These are phyloP conservation scores for Babesia microti DNA, from an alignment of 169 alveolate genomes.

Conservation along the genomic window DNA sequence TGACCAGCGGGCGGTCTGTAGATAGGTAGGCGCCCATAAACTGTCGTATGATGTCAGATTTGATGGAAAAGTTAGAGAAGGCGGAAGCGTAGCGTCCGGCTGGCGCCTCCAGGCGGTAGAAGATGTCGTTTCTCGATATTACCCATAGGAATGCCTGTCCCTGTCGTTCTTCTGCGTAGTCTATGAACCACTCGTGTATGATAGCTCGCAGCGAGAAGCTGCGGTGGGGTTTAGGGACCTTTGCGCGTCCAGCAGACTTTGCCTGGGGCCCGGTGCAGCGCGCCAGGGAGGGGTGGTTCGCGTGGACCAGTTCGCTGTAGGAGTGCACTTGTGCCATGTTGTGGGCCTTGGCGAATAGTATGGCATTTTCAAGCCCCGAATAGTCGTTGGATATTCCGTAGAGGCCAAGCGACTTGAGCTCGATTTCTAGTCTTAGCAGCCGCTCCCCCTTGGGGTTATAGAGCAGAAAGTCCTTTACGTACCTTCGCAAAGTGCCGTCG, in stretches of 20 bases:
- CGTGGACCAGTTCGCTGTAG: constrained; percentile 3
- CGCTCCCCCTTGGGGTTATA: constrained; percentile 18
- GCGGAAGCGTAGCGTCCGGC: constrained; percentile 14
- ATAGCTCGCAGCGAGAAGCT: constrained; percentile 4
- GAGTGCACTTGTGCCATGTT: constrained; percentile 7
- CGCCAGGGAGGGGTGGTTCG: constrained; percentile 11
- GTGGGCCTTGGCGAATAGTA: constrained; percentile 20
- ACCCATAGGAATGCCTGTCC: constrained; percentile 11
- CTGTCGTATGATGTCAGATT: constrained; percentile 17
- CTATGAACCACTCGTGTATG: constrained; percentile 32
- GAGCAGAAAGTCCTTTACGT: constrained; percentile 22
- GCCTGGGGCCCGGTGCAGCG: no score
- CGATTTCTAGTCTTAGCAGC: no score
- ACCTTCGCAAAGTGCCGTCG: constrained; percentile 30
- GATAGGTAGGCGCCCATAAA: constrained; percentile 17
- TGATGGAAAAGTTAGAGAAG: constrained; percentile 4
- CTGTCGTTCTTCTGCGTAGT: constrained; percentile 9
- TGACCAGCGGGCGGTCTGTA: constrained; percentile 3
- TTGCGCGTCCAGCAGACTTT: not conserved
- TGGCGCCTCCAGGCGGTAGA: constrained; percentile 31
- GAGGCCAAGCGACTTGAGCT: constrained; percentile 31
- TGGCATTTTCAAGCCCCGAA: no score
- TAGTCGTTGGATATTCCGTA: constrained; percentile 7
- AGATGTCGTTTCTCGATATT: constrained; percentile 28
- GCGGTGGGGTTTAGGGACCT: constrained; percentile 8